These are phyloP conservation scores for Brassica nigra DNA, from an alignment of 345 rosid species.

Conservation along the genomic window DNA sequence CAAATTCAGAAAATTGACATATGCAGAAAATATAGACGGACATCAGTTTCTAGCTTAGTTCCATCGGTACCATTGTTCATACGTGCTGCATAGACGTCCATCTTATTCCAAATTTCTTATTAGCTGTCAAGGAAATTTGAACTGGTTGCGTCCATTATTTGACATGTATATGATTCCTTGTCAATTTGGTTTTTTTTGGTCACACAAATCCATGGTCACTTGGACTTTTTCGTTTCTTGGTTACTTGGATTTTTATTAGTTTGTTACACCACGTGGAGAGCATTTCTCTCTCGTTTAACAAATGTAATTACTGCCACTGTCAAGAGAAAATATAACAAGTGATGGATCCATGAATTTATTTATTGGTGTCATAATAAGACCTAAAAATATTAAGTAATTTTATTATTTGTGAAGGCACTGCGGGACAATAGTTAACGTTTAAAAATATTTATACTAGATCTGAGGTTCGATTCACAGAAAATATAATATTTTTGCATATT, in stretches of 20 bases:
- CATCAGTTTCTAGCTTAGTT: too few relatives aligned
- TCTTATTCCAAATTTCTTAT: background rate
- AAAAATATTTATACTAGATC: too few relatives aligned
- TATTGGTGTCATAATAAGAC: too few relatives aligned
- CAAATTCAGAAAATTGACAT: background rate
- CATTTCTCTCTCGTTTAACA: background rate
- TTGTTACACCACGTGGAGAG: background rate
- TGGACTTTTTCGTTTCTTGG: background rate
- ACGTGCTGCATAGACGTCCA: background rate
- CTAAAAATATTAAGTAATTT: too few relatives aligned
- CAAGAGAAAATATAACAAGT: background rate
- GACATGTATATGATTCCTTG: background rate
- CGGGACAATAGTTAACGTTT: too few relatives aligned
- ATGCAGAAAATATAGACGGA: too few relatives aligned
- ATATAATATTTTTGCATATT: too few relatives aligned
- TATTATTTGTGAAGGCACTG: too few relatives aligned
- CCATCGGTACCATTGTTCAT: too few relatives aligned
- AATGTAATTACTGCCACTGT: background rate
- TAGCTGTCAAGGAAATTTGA: background rate
- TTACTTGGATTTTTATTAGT: background rate
- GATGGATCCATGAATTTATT: too few relatives aligned
- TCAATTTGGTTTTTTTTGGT: background rate
- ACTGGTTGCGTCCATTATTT: background rate
- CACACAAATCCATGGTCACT: background rate
- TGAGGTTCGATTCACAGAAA: too few relatives aligned